phyloP scores from a whole-genome alignment of 306 rosid species.

The Malus domestica region DNA sequence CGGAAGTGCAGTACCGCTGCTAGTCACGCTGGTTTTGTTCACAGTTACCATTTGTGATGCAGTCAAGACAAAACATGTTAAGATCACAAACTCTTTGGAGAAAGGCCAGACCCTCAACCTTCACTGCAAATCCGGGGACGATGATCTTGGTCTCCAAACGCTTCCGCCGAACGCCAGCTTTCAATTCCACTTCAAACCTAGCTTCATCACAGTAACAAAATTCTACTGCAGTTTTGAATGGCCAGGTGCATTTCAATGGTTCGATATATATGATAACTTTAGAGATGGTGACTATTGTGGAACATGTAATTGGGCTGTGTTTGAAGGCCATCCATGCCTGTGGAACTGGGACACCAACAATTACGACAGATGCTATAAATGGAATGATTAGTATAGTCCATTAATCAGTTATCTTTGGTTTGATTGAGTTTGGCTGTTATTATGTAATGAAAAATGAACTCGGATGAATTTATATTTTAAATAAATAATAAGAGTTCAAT shows the following conservation, averaged over 20 bases:
- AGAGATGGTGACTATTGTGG: not conserved
- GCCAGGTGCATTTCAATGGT: not conserved
- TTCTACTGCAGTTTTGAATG: not conserved
- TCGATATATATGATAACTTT: not conserved
- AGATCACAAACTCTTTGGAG: not conserved
- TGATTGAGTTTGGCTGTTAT: too few relatives aligned
- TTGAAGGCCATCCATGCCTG: too few relatives aligned
- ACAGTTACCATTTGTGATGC: not conserved
- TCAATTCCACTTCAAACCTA: not conserved
- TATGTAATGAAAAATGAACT: too few relatives aligned
- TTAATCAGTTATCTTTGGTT: too few relatives aligned
- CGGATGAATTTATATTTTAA: too few relatives aligned
- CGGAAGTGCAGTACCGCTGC: not conserved
- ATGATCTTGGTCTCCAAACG: not conserved
- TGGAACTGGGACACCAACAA: too few relatives aligned
- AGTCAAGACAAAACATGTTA: not conserved
- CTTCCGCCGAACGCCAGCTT: not conserved
- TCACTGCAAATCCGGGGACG: not conserved
- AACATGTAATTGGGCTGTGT: not conserved
- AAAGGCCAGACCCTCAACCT: not conserved
- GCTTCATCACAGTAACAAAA: not conserved
- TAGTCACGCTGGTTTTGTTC: not conserved
- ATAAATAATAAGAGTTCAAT: too few relatives aligned
- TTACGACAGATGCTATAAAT: too few relatives aligned
- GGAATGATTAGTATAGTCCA: too few relatives aligned